Percentiles rank a stretch among this genome's conserved stretches.
phyloP scores from a whole-genome alignment of 169 alveolate species.

The Eimeria acervulina region DNA sequence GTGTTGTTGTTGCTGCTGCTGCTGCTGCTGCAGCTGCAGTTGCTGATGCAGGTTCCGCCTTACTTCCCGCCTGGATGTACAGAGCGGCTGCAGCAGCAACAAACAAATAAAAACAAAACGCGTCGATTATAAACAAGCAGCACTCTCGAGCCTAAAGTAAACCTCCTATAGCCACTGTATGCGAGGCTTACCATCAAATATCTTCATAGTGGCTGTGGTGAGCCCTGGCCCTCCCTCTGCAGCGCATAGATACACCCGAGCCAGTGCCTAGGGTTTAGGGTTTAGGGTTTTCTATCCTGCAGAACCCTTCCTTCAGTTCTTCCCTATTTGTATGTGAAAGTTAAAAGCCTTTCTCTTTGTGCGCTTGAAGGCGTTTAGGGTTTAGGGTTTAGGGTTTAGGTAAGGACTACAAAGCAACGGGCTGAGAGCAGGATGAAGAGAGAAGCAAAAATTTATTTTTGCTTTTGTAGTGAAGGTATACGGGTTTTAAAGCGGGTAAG shows the following conservation, averaged over 20 bases:
- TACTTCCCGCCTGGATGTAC: constrained; percentile 41
- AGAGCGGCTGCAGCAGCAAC: constrained; percentile 4
- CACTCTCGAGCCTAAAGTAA: too few relatives aligned
- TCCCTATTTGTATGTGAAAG: too few relatives aligned
- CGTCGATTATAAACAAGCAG: too few relatives aligned
- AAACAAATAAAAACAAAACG: background rate
- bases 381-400: background rate
- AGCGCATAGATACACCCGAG: background rate
- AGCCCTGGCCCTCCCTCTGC: background rate
- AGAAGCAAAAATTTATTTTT: too few relatives aligned
- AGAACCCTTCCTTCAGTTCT: too few relatives aligned
- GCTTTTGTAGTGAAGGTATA: too few relatives aligned
- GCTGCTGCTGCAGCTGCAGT: background rate
- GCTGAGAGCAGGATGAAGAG: too few relatives aligned
- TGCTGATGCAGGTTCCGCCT: background rate
- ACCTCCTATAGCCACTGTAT: background rate
- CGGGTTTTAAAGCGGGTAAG: too few relatives aligned
- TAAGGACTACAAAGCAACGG: too few relatives aligned
- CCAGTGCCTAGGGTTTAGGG: too few relatives aligned
- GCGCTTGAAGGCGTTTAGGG: background rate
- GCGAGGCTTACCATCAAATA: constrained; percentile 15
- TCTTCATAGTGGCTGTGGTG: background rate
- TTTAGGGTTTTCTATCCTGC: background rate
- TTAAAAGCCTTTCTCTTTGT: too few relatives aligned
- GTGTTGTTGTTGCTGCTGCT: background rate